Evolutionary conservation across 1,139 yeast species (phyloP).

Genomic region (Saccharomycopsis crataegensis): DNA sequence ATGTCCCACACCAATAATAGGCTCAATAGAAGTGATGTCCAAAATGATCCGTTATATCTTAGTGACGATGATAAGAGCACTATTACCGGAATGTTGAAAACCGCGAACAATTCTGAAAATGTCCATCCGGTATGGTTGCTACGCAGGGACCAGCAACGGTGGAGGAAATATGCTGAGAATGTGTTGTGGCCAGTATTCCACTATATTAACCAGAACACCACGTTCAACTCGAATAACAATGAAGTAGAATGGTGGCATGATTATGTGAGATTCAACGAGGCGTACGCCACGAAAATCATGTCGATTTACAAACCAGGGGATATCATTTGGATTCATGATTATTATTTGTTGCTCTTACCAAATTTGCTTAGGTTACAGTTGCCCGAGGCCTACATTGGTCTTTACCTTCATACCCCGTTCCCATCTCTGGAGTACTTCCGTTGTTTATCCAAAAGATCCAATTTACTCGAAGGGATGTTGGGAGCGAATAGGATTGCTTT

Average conservation of each 20-base stretch:
- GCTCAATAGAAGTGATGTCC: slow-evolving; percentile 24
- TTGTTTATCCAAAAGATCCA: slow-evolving; percentile 74
- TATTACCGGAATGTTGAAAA: slow-evolving; percentile 39
- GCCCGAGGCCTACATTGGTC: slow-evolving; percentile 75
- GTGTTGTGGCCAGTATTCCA: slow-evolving; percentile 93
- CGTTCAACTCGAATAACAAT: slow-evolving; percentile 25
- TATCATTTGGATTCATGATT: slow-evolving; percentile 92
- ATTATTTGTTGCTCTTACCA: slow-evolving; percentile 77
- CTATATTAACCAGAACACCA: slow-evolving; percentile 62
- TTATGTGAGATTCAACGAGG: slow-evolving; percentile 84
- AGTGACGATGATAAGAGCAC: slow-evolving; percentile 46
- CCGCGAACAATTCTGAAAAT: slow-evolving; percentile 39
- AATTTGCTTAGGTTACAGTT: slow-evolving; percentile 77
- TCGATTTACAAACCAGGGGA: slow-evolving; percentile 81
- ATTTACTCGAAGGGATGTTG: slow-evolving; percentile 80
- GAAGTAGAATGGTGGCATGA: slow-evolving; percentile 86
- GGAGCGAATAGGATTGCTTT: slow-evolving; percentile 85
- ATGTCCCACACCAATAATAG: slow-evolving; percentile 29
- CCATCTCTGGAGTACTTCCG: slow-evolving; percentile 95
- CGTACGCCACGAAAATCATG: slow-evolving; percentile 72
- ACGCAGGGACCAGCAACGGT: slow-evolving; percentile 59
- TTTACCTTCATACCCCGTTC: slow-evolving; percentile 84
- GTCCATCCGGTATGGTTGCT: slow-evolving; percentile 85
- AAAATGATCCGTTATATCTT: slow-evolving; percentile 53
- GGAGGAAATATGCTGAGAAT: slow-evolving; percentile 87